Evolutionary conservation across 805 yeast genomes (phyloP), one percentile per base, ranked within the genome.

Genomic region (Tetrapisispora namnaoensis): DNA sequence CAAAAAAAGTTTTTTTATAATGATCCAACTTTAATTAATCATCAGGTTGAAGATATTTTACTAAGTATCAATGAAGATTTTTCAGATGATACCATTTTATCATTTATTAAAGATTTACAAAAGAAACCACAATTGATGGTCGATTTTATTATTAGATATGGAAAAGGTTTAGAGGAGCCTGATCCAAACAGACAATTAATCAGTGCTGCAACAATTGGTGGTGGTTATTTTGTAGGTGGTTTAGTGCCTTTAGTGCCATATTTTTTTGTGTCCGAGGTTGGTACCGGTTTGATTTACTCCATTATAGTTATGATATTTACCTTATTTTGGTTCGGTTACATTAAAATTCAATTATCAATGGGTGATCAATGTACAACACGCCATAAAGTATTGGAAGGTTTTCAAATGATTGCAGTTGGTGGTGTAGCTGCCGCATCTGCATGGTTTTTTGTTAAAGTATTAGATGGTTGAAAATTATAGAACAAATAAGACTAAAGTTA

Each of bases 341-440:
- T 82, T 47, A 91, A 90, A 71, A 87, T 96, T n/a, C 69, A 83
- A 40, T 78, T 88, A 44, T 83, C 97, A 5, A 79, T 90, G 70
- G 95, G 95, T 47, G 80, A 78, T 24, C 90, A 82, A 53, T 78
- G 86, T 57, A 75, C 87, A n/a, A 59, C 63, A 2, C 57, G 62
- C 53, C 79, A 77, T 54, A 83, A 82, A 60, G 68, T 84, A 3
- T 70, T 73, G 46, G 96, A 90, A 66, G 97, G 96, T 39, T 49
- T 83, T 22, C 95, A 87, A 69, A 90, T 91, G 97, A 81, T 87
- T 46, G 67, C 83, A n/a, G 89, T 86, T 46, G 98, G 98, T 35
- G 95, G 96, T n/a, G 71, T 85, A 35, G 98, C 98, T 17, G 97
- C 98, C 6, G 95, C 95, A 7, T 85, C 95, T 22, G 98, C 97